phyloP scores from a whole-genome alignment of 2,329 filamentous ascomycete species.

The Zasmidium cellare region DNA sequence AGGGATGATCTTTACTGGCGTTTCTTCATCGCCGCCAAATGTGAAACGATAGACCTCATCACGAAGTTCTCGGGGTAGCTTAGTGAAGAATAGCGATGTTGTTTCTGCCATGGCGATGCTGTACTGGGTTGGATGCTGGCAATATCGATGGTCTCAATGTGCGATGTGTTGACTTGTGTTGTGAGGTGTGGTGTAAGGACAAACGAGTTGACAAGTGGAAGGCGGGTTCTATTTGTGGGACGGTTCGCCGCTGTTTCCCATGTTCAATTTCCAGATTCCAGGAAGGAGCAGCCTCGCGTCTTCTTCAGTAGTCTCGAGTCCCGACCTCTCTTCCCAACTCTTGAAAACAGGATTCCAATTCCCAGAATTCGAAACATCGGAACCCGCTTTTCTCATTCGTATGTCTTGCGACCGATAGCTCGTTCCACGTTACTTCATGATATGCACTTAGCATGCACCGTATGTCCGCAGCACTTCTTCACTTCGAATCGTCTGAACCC shows the following conservation, averaged over 20 bases:
- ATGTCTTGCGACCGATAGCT: not conserved
- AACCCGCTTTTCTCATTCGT: not conserved
- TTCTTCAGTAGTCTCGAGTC: too few species aligned
- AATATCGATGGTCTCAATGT: not conserved
- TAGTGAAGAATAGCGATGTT: not conserved
- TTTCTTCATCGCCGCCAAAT: not conserved
- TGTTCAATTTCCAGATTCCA: too few species aligned
- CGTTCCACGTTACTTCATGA: not conserved
- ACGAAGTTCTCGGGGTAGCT: not conserved
- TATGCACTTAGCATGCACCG: not conserved
- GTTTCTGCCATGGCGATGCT: not conserved
- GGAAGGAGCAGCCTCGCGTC: too few species aligned
- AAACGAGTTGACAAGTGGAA: too few species aligned
- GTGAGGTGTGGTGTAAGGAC: too few species aligned
- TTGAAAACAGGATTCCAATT: too few species aligned
- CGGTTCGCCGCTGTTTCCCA: too few species aligned
- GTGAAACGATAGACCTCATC: not conserved
- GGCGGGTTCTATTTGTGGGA: too few species aligned
- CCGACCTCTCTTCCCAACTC: too few species aligned
- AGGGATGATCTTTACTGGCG: not conserved
- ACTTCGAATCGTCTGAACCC: not conserved
- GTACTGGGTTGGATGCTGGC: too few species aligned
- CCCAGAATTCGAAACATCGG: too few species aligned
- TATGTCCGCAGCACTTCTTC: conserved; percentile 2
- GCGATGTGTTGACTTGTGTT: not conserved